These are phyloP conservation scores for Chlorella sp. DNA, from an alignment of 139 green algal species.

Conservation along the genomic window DNA sequence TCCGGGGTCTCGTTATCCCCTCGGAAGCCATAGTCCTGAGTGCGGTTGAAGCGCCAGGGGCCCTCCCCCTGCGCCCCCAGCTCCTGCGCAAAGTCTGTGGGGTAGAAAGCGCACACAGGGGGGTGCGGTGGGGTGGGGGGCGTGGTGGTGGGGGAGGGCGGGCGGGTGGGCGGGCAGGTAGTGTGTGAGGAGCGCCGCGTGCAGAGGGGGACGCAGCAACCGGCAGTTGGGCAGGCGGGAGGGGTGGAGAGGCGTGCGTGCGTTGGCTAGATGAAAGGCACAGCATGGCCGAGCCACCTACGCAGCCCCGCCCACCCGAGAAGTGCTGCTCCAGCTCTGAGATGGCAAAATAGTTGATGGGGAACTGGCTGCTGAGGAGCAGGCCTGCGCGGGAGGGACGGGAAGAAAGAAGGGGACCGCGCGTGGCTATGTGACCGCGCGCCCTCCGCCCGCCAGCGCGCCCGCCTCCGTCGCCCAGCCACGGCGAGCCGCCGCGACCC, in stretches of 20 bases:
- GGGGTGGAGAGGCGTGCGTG: too few species aligned
- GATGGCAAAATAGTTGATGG: constrained; percentile 91
- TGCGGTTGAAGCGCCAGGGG: constrained; percentile 85
- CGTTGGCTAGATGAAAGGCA: too few species aligned
- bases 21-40: constrained; percentile 63
- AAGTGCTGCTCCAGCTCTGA: constrained; percentile 85
- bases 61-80: too few species aligned
- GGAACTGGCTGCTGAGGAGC: constrained; percentile 72
- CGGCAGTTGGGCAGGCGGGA: too few species aligned
- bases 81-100: neutral
- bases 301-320: neutral
- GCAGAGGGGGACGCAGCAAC: neutral
- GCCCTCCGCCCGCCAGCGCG: too few species aligned
- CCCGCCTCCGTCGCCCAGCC: too few species aligned
- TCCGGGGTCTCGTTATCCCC: constrained; percentile 21
- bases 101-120: neutral
- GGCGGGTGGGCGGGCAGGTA: too few species aligned
- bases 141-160: neutral
- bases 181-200: neutral
- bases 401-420: neutral
- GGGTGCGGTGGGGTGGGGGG: neutral
- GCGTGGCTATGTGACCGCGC: too few species aligned
- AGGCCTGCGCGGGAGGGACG: constrained; percentile 48
- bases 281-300: neutral
- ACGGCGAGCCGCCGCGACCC: too few species aligned